Base-by-base conservation (phyloP, 2,329 filamentous ascomycete species). In the Fusarium sp. region DNA sequence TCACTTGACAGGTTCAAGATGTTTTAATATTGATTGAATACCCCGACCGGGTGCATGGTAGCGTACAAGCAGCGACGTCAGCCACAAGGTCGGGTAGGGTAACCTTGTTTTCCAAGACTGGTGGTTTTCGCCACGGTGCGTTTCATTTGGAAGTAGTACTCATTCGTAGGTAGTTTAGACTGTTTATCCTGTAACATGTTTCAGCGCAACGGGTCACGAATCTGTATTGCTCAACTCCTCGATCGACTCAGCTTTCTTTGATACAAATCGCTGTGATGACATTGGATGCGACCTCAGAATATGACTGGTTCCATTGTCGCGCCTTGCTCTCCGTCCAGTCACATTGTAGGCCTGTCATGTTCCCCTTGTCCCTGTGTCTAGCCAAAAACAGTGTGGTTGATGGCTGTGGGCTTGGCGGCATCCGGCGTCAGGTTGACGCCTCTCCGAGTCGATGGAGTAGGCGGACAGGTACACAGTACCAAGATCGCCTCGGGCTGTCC, bases 121-220 rank as follows among this genome's bases (percentile, higher is more conserved):
- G 71, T 72, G 75, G 74, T 70, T 71, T 73, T 71, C 73, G 75
- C 65, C 68, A 62, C 60, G 70, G 65, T 71, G 73, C 70, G 68
- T 76, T 77, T 76, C 61, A 70, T 72, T 74, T 69, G 77, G 77
- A 72, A 73, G 77, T 77, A 76, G 77, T 77, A 76, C 69, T 71
- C 61, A 68, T 76, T 77, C 77, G 71, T 69, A 76, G 69, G 71
- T 79, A 78, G 77, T 77, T 78, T 79, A 79, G 77, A 78, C 67
- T 76, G 66, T 75, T 78, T 75, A 52, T 63, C 69, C 61, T 69
- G 70, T 78, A 79, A 76, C 74, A 71, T 63, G 62, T 69, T 74
- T 73, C 63, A 69, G 72, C 72, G 72, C 54, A 73, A 75, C 72
- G 56, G 72, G 72, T 73, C 69, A 69, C 69, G 57, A 59, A 69